Conservation (phyloP, 2,329 filamentous ascomycete genomes). For the Fusarium gaditjirri region DNA sequence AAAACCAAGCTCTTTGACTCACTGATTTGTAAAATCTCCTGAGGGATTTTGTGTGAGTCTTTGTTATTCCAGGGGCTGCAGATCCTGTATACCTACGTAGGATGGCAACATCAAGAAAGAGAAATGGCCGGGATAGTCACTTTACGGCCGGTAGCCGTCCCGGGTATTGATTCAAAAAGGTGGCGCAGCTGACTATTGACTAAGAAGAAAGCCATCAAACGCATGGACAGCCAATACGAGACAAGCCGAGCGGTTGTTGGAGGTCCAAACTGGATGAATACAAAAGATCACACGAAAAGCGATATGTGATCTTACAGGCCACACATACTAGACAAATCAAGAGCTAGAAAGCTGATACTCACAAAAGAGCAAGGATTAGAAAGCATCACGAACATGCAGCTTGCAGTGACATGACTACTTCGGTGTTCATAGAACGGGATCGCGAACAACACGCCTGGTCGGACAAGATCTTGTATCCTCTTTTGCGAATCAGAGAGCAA, state of each 20-base stretch:
- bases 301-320: slow-evolving; percentile 2
- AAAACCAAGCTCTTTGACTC: neutral
- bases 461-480: neutral
- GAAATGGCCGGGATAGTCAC: neutral
- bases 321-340: neutral
- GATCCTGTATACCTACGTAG: neutral
- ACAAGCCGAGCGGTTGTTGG: neutral
- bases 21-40: neutral
- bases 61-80: too few species aligned
- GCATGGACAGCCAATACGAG: neutral
- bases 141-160: neutral
- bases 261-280: neutral
- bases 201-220: neutral
- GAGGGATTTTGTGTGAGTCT: neutral
- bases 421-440: neutral
- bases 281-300: slow-evolving; percentile 16
- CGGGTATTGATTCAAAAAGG: neutral
- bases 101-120: neutral
- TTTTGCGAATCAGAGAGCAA: neutral
- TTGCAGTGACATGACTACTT: neutral
- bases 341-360: neutral
- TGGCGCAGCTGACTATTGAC: neutral
- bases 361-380: neutral
- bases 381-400: neutral
- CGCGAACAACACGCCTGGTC: neutral